Conservation (phyloP, 768 basidiomycete genomes). For the Mycena rosella region DNA sequence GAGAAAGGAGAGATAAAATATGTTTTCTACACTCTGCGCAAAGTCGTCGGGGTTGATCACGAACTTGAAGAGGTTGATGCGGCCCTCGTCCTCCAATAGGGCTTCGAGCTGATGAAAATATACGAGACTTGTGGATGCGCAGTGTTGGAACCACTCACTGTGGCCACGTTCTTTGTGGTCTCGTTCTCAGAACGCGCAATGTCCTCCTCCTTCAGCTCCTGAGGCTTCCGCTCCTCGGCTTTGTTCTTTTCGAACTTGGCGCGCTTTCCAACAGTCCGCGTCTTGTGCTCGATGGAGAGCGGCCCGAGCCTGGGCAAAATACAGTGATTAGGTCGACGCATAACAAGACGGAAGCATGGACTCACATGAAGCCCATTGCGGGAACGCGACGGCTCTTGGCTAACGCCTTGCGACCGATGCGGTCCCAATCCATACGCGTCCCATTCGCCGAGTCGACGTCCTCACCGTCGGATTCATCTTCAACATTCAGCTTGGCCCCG, state of each 20-base stretch:
- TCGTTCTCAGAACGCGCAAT: slow-evolving; percentile 89
- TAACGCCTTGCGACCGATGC: slow-evolving; percentile 86
- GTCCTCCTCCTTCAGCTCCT: slow-evolving; percentile 87
- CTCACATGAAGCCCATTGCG: slow-evolving; percentile 90
- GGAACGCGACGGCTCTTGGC: slow-evolving; percentile 85
- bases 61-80: slow-evolving; percentile 87
- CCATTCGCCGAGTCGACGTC: slow-evolving; percentile 60
- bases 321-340: slow-evolving; percentile 14
- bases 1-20: slow-evolving; percentile 95
- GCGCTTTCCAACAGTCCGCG: slow-evolving; percentile 70
- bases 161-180: slow-evolving; percentile 87
- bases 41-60: slow-evolving; percentile 92
- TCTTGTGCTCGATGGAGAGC: slow-evolving; percentile 87
- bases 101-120: slow-evolving; percentile 64
- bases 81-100: slow-evolving; percentile 63
- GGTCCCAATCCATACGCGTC: slow-evolving; percentile 80
- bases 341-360: neutral
- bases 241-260: slow-evolving; percentile 80
- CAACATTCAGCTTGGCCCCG: slow-evolving; percentile 66
- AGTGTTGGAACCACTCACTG: slow-evolving; percentile 58
- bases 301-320: slow-evolving; percentile 85
- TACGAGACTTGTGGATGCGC: neutral
- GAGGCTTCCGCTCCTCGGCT: slow-evolving; percentile 76
- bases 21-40: slow-evolving; percentile 95
- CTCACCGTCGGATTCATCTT: slow-evolving; percentile 66